Evolutionary conservation across 495 filamentous ascomycete genomes (phyloP).

Genomic region (Pseudomonodictys pantanalensis): DNA sequence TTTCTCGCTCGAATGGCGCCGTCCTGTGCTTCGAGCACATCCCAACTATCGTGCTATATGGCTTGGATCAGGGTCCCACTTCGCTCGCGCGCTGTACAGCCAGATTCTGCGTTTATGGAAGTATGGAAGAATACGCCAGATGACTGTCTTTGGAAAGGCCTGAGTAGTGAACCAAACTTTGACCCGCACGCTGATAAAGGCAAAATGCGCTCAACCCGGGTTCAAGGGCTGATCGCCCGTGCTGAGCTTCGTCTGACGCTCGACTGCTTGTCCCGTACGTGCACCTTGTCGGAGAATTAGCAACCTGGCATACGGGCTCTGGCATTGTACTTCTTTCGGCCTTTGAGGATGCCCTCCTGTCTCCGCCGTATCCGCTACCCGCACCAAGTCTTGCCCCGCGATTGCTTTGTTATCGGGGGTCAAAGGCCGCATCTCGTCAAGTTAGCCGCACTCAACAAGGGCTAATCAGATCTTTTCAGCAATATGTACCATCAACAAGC

Average conservation of each 20-base stretch:
- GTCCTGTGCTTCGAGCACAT: slow-evolving; percentile 1
- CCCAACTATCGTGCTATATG: slow-evolving; percentile 10
- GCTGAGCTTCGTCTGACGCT: background rate
- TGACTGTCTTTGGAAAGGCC: too few species aligned
- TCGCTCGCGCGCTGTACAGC: slow-evolving; percentile 22
- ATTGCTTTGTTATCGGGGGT: too few species aligned
- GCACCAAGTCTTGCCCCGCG: too few species aligned
- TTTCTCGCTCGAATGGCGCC: background rate
- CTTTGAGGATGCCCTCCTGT: too few species aligned
- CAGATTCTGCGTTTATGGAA: too few species aligned
- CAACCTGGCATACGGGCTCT: slow-evolving; percentile 1
- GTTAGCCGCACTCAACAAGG: too few species aligned
- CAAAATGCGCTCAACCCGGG: background rate
- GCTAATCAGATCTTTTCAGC: background rate
- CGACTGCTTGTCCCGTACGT: background rate
- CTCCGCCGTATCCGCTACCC: too few species aligned
- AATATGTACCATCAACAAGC: background rate
- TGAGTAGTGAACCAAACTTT: too few species aligned
- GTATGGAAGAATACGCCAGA: too few species aligned
- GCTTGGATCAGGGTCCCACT: slow-evolving; percentile 13
- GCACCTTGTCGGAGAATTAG: slow-evolving; percentile 6
- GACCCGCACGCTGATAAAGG: background rate
- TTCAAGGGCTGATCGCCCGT: background rate
- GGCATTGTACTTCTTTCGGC: background rate
- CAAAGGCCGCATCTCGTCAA: too few species aligned